Conservation (phyloP, 2,329 filamentous ascomycete genomes). For the Fusarium incarnatum region DNA sequence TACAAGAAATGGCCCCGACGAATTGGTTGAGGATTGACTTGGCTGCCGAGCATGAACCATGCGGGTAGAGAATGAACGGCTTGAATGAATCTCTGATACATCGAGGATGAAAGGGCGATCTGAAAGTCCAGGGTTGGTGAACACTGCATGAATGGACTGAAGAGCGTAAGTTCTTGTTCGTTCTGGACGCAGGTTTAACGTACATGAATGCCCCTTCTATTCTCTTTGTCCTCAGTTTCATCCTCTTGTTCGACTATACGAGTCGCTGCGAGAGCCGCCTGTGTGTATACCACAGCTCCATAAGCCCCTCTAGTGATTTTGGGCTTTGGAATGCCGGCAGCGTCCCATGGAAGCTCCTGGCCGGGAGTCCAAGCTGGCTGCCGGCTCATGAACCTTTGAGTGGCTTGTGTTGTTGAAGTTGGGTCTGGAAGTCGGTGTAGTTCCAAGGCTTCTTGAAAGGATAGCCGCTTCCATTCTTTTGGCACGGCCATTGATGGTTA, state of each 20-base stretch:
- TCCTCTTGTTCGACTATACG: constrained; percentile 51
- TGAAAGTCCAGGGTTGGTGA: constrained; percentile 59
- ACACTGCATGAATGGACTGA: constrained; percentile 68
- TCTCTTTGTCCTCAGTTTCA: constrained; percentile 9
- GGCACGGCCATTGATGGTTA: constrained; percentile 13
- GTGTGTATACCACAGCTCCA: constrained; percentile 54
- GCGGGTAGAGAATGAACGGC: constrained; percentile 62
- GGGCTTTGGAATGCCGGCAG: constrained; percentile 22
- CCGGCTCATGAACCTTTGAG: constrained; percentile 48
- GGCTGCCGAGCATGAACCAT: constrained; percentile 64
- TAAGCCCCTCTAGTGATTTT: constrained; percentile 47
- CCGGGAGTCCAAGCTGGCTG: constrained; percentile 52
- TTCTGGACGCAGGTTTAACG: constrained; percentile 29
- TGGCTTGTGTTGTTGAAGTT: not conserved
- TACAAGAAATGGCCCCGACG: constrained; percentile 52
- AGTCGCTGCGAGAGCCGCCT: constrained; percentile 53
- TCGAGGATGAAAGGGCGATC: constrained; percentile 67
- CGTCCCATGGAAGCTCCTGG: constrained; percentile 48
- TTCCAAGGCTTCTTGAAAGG: constrained; percentile 49
- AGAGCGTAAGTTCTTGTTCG: not conserved
- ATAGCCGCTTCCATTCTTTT: constrained; percentile 42
- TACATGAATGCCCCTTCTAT: constrained; percentile 54
- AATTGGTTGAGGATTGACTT: constrained; percentile 52
- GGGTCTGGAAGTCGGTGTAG: constrained; percentile 41
- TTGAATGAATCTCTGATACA: constrained; percentile 58